Conservation (phyloP, 495 filamentous ascomycete genomes). For the Xylaria palmicola region DNA sequence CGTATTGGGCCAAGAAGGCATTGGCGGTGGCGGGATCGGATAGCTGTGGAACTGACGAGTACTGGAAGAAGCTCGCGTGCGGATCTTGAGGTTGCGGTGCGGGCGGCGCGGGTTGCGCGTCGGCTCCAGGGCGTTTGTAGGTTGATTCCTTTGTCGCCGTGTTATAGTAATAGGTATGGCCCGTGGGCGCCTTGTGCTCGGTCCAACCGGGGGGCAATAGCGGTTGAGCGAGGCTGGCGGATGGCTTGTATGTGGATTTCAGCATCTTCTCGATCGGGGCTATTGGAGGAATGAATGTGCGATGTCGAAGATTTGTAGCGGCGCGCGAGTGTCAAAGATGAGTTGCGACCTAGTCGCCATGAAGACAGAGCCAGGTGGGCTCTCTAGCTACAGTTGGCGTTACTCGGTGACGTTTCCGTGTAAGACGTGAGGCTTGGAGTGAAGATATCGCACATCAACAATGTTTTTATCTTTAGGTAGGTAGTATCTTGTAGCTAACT, state of each 20-base stretch:
- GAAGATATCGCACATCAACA: no score
- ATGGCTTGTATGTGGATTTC: constrained; percentile 62
- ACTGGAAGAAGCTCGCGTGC: constrained; percentile 43
- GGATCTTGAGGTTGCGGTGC: constrained; percentile 27
- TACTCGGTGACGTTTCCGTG: no score
- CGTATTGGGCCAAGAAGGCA: constrained; percentile 49
- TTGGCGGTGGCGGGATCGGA: constrained; percentile 46
- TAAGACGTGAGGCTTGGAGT: no score
- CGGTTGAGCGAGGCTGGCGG: constrained; percentile 33
- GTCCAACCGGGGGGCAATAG: constrained; percentile 83
- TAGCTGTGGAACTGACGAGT: constrained; percentile 45
- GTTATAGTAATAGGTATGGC: constrained; percentile 89
- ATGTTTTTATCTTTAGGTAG: no score
- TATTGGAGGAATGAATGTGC: background rate
- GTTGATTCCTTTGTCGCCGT: constrained; percentile 83
- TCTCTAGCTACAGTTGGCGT: no score
- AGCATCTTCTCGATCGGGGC: constrained; percentile 43
- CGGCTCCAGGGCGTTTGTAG: constrained; percentile 65
- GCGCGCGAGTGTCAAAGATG: background rate
- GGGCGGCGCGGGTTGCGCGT: constrained; percentile 23
- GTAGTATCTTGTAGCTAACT: background rate
- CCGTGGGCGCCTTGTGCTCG: constrained; percentile 87
- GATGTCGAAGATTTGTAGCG: background rate
- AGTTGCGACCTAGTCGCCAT: background rate
- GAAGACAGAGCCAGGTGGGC: background rate